These are phyloP conservation scores for Trichosporon ovoides DNA, from an alignment of 1,284 basidiomycete species.

Conservation along the genomic window DNA sequence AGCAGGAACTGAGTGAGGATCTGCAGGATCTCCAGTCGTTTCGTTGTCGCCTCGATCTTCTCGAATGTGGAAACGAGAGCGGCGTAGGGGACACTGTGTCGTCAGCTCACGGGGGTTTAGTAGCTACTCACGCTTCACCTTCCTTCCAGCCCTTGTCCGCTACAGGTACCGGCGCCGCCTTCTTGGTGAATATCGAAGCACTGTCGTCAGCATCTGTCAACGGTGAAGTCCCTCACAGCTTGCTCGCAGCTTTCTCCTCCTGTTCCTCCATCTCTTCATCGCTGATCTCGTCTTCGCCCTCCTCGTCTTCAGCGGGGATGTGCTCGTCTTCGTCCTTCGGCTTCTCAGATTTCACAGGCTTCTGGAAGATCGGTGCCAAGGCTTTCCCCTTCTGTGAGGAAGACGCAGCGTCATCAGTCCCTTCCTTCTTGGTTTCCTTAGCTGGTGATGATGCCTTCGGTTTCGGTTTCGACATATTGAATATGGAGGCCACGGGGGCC, in stretches of 20 bases:
- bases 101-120: conserved; percentile 3
- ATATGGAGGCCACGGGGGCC: conserved; percentile 26
- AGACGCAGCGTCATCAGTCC: conserved; percentile 4
- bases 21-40: conserved; percentile 87
- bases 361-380: conserved; percentile 48
- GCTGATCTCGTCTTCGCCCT: conserved; percentile 46
- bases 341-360: conserved; percentile 27
- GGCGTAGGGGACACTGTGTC: conserved; percentile 79
- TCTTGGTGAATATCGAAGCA: conserved; percentile 54
- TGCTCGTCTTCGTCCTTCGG: conserved; percentile 34
- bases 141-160: conserved; percentile 79
- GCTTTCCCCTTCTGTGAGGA: conserved; percentile 28
- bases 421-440: neutral
- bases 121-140: conserved; percentile 67
- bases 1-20: conserved; percentile 82
- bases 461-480: conserved; percentile 12
- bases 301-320: conserved; percentile 50
- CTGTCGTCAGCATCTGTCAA: conserved; percentile 47
- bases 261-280: conserved; percentile 53
- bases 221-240: conserved; percentile 54
- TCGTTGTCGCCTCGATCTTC: conserved; percentile 90
- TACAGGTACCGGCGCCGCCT: conserved; percentile 64
- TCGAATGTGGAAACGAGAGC: conserved; percentile 84
- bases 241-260: conserved; percentile 58
- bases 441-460: neutral